Evolutionary conservation across 768 basidiomycete genomes (phyloP), one percentile per base, ranked within the genome.

Genomic region (Albatrellus ellisii): DNA sequence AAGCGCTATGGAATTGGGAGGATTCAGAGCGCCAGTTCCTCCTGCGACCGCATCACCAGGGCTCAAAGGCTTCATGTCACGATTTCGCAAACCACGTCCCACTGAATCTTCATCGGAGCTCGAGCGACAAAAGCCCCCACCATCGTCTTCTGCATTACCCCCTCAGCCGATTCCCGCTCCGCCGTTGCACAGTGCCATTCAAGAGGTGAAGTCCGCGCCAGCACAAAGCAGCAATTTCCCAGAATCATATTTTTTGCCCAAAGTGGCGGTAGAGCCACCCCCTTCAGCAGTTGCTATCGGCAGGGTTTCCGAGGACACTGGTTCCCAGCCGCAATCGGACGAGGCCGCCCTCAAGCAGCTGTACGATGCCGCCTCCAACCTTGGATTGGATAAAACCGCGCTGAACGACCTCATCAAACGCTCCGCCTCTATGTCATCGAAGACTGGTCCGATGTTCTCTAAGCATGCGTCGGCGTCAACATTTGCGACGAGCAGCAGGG

Each of bases 11-110:
- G 80, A 83, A 37, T 51, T 63, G 14, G 62, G 59, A 18, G 67
- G 73, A 49, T 68, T 71, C 46, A 80, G 75, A 54, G 66, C 72
- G 3, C 59, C 73, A 15, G 57, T 72, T 24, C 59, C 80, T n/a
- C 76, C 80, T 50, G 72, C 81, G 3, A 75, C 79, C 17, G 72
- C 80, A 21, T 68, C 77, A 15, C 85, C 85, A 26, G 79, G 83
- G 17, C 54, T 88, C 20, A 83, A 75, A 57, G 79, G 84, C 11
- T 79, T 89, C 58, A 86, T 89, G 73, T 73, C 83, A 22, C 75
- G 81, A 24, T 83, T 88, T 56, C 70, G 82, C 33, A 63, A 61
- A 42, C 54, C 51, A 22, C 53, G 56, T n/a, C 49, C 51, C 17
- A 46, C 45, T n/a, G 54, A 56, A n/a, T 32, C 20, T n/a, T 20